Evolutionary conservation across 2,329 filamentous ascomycete species (phyloP).

Genomic region (Aplosporella prunicola): DNA sequence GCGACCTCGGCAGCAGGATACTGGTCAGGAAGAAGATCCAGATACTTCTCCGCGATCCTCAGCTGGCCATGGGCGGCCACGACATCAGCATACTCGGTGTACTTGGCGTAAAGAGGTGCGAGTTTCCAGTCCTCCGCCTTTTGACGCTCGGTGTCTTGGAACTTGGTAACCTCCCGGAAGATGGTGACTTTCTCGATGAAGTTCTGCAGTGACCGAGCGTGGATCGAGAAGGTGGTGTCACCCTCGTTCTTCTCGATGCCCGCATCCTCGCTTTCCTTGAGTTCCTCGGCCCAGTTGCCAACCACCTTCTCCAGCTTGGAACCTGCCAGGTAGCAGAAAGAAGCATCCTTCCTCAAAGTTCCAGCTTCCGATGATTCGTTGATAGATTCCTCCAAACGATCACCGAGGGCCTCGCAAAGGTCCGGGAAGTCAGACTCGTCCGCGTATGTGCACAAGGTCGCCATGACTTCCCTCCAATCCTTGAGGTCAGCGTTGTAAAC

Average conservation of each 20-base stretch:
- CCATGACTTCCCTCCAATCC: constrained; percentile 97
- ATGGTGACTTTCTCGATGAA: constrained; percentile 98
- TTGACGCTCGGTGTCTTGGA: constrained; percentile 65
- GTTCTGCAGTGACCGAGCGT: constrained; percentile 76
- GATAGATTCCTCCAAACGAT: constrained; percentile 68
- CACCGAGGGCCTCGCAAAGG: constrained; percentile 88
- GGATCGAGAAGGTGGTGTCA: constrained; percentile 83
- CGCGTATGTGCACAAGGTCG: constrained; percentile 89
- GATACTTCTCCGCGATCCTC: constrained; percentile 78
- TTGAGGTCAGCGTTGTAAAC: constrained; percentile 89
- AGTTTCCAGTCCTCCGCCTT: constrained; percentile 82
- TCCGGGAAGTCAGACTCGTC: constrained; percentile 86
- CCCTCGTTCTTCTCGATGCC: constrained; percentile 58
- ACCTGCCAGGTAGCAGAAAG: constrained; percentile 91
- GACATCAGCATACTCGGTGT: constrained; percentile 94
- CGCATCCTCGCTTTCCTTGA: constrained; percentile 72
- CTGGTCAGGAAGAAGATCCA: constrained; percentile 71
- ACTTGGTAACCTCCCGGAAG: constrained; percentile 89
- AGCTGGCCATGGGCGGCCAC: constrained; percentile 84
- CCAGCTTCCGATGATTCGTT: constrained; percentile 41
- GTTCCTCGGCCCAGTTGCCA: constrained; percentile 82
- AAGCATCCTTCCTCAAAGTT: constrained; percentile 68
- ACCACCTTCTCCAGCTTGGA: constrained; percentile 98
- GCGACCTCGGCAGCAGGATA: constrained; percentile 85
- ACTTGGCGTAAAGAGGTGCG: constrained; percentile 79